These are phyloP conservation scores for Vicia villosa DNA, from an alignment of 306 rosid species.

Conservation along the genomic window DNA sequence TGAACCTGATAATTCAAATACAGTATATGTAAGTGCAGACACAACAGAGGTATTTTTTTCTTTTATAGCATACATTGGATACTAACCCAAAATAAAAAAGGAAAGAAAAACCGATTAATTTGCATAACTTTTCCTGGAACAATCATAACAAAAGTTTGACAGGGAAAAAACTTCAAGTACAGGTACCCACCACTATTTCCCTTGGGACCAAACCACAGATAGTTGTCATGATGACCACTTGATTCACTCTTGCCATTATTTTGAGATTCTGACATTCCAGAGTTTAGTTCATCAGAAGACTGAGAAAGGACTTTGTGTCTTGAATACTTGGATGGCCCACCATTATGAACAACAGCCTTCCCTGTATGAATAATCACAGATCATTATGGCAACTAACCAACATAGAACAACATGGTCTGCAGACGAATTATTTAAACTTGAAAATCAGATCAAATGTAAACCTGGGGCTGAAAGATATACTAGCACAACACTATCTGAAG, in stretches of 20 bases:
- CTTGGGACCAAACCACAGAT: slow-evolving; percentile 90
- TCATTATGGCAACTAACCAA: slow-evolving; percentile 45
- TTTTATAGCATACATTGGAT: slow-evolving; percentile 5
- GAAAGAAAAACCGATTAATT: slow-evolving; percentile 4
- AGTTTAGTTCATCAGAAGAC: slow-evolving; percentile 53
- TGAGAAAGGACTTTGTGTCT: slow-evolving; percentile 61
- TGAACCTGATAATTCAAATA: slow-evolving; percentile 61
- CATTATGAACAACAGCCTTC: slow-evolving; percentile 60
- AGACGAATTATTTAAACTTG: slow-evolving; percentile 29
- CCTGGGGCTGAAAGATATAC: slow-evolving; percentile 94
- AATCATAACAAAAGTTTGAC: slow-evolving; percentile 31
- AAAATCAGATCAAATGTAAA: slow-evolving; percentile 41
- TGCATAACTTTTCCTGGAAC: slow-evolving; percentile 5
- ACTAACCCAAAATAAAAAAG: slow-evolving; percentile 23
- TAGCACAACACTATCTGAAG: slow-evolving; percentile 79
- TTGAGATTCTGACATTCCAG: slow-evolving; percentile 54
- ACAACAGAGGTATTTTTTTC: slow-evolving; percentile 29
- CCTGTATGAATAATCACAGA: slow-evolving; percentile 62
- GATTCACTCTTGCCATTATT: slow-evolving; percentile 64
- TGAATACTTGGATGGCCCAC: slow-evolving; percentile 62
- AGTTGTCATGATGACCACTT: slow-evolving; percentile 60
- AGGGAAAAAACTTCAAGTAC: slow-evolving; percentile 24
- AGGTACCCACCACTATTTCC: slow-evolving; percentile 73
- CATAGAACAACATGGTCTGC: slow-evolving; percentile 27
- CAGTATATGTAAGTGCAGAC: slow-evolving; percentile 35